These are phyloP conservation scores for Erodium maritimum DNA, from an alignment of 345 rosid species.

Conservation along the genomic window DNA sequence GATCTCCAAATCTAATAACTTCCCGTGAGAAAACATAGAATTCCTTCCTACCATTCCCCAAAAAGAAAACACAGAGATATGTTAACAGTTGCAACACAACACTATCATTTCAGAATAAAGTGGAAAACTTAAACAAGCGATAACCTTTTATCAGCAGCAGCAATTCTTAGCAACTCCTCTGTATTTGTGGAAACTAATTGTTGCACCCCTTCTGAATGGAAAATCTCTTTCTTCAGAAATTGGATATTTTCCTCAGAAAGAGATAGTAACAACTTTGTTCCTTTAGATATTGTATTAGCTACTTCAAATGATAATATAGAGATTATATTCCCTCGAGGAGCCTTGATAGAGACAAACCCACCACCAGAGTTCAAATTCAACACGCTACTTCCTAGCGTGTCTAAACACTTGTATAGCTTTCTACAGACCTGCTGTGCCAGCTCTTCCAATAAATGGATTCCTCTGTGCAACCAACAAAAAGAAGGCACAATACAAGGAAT, in stretches of 20 bases:
- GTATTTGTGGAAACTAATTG: constrained; percentile 56
- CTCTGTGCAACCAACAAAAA: constrained; percentile 27
- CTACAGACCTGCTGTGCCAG: constrained; percentile 47
- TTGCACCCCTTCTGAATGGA: constrained; percentile 57
- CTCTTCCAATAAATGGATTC: constrained; percentile 54
- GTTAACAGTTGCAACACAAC: neutral
- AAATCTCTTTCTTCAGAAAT: constrained; percentile 48
- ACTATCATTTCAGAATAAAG: neutral
- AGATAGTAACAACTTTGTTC: constrained; percentile 54
- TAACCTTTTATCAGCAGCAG: constrained; percentile 92
- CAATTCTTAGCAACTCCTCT: constrained; percentile 51
- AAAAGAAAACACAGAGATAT: constrained; percentile 7
- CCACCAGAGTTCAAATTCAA: constrained; percentile 45
- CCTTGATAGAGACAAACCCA: constrained; percentile 34
- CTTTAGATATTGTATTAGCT: constrained; percentile 82
- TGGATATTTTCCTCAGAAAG: constrained; percentile 51
- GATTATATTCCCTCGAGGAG: constrained; percentile 43
- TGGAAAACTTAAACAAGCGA: constrained; percentile 10
- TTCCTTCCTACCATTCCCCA: constrained; percentile 51
- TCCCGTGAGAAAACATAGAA: constrained; percentile 60
- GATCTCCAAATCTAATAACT: constrained; percentile 79
- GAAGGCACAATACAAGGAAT: neutral
- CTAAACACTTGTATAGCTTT: constrained; percentile 64
- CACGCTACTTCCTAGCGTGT: constrained; percentile 69
- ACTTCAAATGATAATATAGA: constrained; percentile 77